Percentiles rank a stretch among this genome's conserved stretches.
phyloP scores from a whole-genome alignment of 2,329 filamentous ascomycete genomes.

The Neofusicoccum laricinum region DNA sequence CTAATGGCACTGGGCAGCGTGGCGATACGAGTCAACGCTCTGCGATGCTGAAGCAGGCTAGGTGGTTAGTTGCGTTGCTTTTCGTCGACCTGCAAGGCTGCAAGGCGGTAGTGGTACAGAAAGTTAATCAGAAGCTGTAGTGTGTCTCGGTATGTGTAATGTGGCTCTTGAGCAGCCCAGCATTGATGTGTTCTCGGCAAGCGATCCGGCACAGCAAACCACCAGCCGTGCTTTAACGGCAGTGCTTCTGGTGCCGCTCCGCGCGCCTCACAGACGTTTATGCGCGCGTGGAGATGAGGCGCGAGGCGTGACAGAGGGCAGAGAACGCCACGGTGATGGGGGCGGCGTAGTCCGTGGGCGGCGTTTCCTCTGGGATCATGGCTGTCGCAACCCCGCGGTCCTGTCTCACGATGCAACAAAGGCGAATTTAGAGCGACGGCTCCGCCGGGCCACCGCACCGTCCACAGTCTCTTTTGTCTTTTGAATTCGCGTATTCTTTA shows the following conservation, averaged over 20 bases:
- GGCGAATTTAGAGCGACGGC: neutral
- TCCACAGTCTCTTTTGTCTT: neutral
- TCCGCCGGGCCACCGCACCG: slow-evolving; percentile 3
- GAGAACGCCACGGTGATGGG: neutral
- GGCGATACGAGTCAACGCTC: neutral
- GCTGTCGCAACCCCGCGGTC: slow-evolving; percentile 11
- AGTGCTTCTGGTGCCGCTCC: neutral
- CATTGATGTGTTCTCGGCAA: neutral
- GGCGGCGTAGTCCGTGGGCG: neutral
- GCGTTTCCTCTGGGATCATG: slow-evolving; percentile 5
- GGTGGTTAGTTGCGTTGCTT: neutral
- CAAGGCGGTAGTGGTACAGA: neutral
- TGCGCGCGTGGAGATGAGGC: slow-evolving; percentile 7
- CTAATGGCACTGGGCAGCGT: neutral
- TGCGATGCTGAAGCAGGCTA: slow-evolving; percentile 1
- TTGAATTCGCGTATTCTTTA: neutral
- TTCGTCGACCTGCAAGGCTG: neutral
- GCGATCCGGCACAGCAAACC: neutral
- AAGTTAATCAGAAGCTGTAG: neutral
- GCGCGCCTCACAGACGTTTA: neutral
- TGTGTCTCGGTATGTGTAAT: neutral
- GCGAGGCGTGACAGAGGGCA: neutral
- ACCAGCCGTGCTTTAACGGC: neutral
- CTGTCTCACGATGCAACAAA: slow-evolving; percentile 12
- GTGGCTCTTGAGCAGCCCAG: neutral